Conservation (phyloP, 345 rosid species). For the Syzygium aqueum region DNA sequence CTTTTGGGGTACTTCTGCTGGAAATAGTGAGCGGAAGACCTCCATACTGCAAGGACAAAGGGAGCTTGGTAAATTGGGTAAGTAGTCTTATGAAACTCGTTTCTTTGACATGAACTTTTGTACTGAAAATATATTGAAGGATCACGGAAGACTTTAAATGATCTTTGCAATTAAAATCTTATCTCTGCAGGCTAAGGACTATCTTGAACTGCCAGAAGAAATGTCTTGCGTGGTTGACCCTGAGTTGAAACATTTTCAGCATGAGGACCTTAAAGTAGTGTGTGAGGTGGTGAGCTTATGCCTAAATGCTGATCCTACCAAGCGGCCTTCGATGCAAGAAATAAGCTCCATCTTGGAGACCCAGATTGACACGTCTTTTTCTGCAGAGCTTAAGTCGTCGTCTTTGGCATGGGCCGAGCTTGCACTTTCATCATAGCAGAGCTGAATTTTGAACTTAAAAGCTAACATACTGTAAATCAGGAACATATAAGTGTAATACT, state of each 20-base stretch:
- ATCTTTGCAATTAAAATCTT: neutral
- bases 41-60: conserved; percentile 77
- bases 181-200: conserved; percentile 71
- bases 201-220: conserved; percentile 63
- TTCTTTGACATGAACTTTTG: neutral
- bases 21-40: conserved; percentile 94
- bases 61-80: conserved; percentile 90
- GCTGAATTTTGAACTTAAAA: neutral
- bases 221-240: conserved; percentile 85
- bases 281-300: conserved; percentile 74
- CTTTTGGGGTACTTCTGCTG: conserved; percentile 80
- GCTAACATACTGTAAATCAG: conserved; percentile 39
- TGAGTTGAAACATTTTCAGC: conserved; percentile 63
- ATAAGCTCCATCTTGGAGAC: conserved; percentile 50
- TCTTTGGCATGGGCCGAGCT: conserved; percentile 98
- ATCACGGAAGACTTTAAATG: neutral
- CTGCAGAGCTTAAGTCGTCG: conserved; percentile 69
- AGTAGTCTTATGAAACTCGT: conserved; percentile 4
- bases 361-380: conserved; percentile 58
- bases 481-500: conserved; percentile 8
- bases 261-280: conserved; percentile 64
- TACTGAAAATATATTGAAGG: neutral
- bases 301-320: conserved; percentile 43
- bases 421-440: conserved; percentile 58
- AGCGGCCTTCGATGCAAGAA: conserved; percentile 63